These are phyloP conservation scores for Claviceps paspali DNA, from an alignment of 2,329 filamentous ascomycete species.

Conservation along the genomic window DNA sequence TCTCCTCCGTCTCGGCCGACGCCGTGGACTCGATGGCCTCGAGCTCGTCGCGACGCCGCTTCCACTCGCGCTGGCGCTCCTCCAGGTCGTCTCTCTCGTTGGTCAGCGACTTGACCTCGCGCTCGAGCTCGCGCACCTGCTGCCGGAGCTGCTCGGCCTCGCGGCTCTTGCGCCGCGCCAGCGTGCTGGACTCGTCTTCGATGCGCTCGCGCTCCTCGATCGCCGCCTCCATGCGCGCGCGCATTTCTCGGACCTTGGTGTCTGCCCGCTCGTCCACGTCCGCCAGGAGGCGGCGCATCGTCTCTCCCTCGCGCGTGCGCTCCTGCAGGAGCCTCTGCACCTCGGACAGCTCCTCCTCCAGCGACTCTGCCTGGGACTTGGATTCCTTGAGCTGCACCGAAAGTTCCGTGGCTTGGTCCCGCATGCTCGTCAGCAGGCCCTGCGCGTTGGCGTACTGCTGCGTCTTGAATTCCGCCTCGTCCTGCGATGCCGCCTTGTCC, in stretches of 20 bases:
- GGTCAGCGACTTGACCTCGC: constrained; percentile 52
- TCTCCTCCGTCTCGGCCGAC: constrained; percentile 57
- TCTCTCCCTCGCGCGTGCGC: constrained; percentile 81
- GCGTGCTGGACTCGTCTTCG: constrained; percentile 74
- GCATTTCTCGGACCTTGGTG: constrained; percentile 71
- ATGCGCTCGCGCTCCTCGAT: constrained; percentile 88
- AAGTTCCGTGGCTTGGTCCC: constrained; percentile 79
- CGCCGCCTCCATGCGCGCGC: constrained; percentile 71
- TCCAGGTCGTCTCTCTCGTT: constrained; percentile 70
- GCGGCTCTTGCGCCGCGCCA: constrained; percentile 59
- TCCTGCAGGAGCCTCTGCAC: constrained; percentile 75
- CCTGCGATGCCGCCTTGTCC: constrained; percentile 52
- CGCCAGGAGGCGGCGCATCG: constrained; percentile 75
- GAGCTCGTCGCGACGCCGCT: constrained; percentile 56
- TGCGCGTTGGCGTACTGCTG: constrained; percentile 79
- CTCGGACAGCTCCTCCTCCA: constrained; percentile 87
- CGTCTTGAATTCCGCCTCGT: constrained; percentile 71
- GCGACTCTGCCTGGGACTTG: constrained; percentile 61
- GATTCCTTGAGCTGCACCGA: constrained; percentile 85
- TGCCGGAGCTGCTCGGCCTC: constrained; percentile 77
- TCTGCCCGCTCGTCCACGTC: constrained; percentile 80
- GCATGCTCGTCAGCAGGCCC: constrained; percentile 77
- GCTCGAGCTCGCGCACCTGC: constrained; percentile 68
- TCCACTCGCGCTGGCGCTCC: constrained; percentile 57
- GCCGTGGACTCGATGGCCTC: constrained; percentile 56